A percentile compares a stretch with the other conserved stretches of the same genome.
Conservation (phyloP, 2,329 filamentous ascomycete genomes). For the Colletotrichum falcatum region DNA sequence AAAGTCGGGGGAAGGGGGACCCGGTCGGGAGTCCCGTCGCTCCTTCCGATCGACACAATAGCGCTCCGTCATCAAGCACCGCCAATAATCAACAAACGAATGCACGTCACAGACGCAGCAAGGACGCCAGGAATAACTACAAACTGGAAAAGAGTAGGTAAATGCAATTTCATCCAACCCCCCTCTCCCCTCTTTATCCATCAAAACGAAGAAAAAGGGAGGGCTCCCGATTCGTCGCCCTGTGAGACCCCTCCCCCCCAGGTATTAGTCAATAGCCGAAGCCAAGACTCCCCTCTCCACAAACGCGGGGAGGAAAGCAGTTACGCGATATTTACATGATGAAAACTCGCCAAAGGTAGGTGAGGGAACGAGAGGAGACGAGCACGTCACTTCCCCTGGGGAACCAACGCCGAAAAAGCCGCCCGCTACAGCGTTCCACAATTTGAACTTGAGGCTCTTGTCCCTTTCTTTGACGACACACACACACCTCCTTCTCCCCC, state of each 20-base stretch:
- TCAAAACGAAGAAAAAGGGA: not conserved
- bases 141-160: not conserved
- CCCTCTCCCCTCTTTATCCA: not conserved
- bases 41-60: not conserved
- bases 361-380: not conserved
- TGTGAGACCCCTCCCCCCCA: not conserved
- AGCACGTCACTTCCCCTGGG: slow-evolving; percentile 1
- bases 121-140: not conserved
- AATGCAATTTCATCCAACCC: not conserved
- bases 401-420: not conserved
- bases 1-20: too few relatives aligned
- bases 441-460: slow-evolving; percentile 21
- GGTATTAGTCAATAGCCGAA: not conserved
- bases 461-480: slow-evolving; percentile 29
- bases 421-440: slow-evolving; percentile 19
- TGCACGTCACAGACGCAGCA: not conserved
- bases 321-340: slow-evolving; percentile 41
- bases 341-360: slow-evolving; percentile 29
- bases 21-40: not conserved
- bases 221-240: slow-evolving; percentile 15
- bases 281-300: slow-evolving; percentile 27
- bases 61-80: not conserved
- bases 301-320: slow-evolving; percentile 18
- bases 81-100: not conserved
- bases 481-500: not conserved